These are phyloP conservation scores for Lipomyces yamadae DNA, from an alignment of 805 yeast species.

Conservation along the genomic window DNA sequence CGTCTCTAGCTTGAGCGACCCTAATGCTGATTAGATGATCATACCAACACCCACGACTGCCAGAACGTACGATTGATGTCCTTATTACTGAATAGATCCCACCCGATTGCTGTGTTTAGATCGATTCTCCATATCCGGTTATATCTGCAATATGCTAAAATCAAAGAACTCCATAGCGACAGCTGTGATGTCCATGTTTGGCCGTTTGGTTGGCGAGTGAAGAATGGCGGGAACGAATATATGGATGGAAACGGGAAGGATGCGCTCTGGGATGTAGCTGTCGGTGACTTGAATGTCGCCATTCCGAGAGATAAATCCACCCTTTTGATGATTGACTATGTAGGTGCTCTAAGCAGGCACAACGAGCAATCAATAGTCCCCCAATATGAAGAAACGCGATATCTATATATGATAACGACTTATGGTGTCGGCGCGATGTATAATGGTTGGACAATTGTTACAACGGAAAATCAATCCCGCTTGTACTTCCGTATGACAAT, in stretches of 20 bases:
- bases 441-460: too few species aligned
- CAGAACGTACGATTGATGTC: slow-evolving; percentile 43
- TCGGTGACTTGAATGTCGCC: not conserved
- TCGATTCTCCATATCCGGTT: slow-evolving; percentile 61
- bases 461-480: too few species aligned
- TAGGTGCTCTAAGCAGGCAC: not conserved
- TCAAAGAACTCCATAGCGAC: slow-evolving; percentile 72
- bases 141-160: slow-evolving; percentile 63
- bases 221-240: slow-evolving; percentile 86
- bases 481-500: too few species aligned
- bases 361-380: not conserved
- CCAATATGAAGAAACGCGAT: too few species aligned
- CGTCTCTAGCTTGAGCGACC: slow-evolving; percentile 57
- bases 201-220: slow-evolving; percentile 84
- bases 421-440: too few species aligned
- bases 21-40: slow-evolving; percentile 52
- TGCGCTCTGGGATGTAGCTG: slow-evolving; percentile 1
- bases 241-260: slow-evolving; percentile 54
- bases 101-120: slow-evolving; percentile 41
- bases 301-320: not conserved
- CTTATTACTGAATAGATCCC: slow-evolving; percentile 43
- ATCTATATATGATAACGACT: too few species aligned
- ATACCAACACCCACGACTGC: not conserved
- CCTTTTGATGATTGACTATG: not conserved
- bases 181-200: slow-evolving; percentile 78